phyloP scores from a whole-genome alignment of 257 asterid species.

The Lycium barbarum region DNA sequence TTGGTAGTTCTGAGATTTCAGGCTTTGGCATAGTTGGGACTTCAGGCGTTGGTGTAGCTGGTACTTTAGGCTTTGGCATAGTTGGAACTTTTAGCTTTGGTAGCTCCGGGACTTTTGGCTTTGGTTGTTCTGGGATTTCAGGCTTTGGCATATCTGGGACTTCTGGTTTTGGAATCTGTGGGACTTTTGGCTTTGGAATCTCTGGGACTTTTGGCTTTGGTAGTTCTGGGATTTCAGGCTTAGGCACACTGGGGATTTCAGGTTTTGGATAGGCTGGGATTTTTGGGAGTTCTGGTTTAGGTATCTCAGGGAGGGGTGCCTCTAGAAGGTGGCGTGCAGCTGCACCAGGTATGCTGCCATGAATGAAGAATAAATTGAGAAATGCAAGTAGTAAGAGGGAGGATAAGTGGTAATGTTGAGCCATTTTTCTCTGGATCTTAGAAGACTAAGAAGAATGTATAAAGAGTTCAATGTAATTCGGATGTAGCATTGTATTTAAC shows the following conservation, averaged over 20 bases:
- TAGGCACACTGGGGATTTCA: conserved; percentile 23
- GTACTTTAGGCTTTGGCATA: conserved; percentile 22
- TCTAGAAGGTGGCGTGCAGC: conserved; percentile 44
- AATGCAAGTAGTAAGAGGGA: conserved; percentile 2
- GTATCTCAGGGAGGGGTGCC: conserved; percentile 6
- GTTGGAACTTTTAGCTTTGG: conserved; percentile 11
- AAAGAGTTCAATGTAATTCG: not conserved
- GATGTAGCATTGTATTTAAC: conserved; percentile 21
- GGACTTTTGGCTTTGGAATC: too few species aligned
- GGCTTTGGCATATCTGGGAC: too few species aligned
- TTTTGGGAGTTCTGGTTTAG: conserved; percentile 11
- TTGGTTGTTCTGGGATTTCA: not conserved
- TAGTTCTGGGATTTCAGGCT: conserved; percentile 1
- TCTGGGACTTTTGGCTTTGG: too few species aligned
- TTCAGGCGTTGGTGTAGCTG: conserved; percentile 28
- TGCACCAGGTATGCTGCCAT: conserved; percentile 30
- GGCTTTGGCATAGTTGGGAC: conserved; percentile 26
- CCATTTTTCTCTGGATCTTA: conserved; percentile 8
- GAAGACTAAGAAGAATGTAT: not conserved
- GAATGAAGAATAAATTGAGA: conserved; percentile 23
- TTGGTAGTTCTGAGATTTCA: conserved; percentile 2
- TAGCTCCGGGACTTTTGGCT: not conserved
- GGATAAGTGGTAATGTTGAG: not conserved
- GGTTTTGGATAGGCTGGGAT: conserved; percentile 16
- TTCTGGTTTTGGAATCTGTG: too few species aligned